These are phyloP conservation scores for Boletus sp. DNA, from an alignment of 768 basidiomycete genomes.

Conservation along the genomic window DNA sequence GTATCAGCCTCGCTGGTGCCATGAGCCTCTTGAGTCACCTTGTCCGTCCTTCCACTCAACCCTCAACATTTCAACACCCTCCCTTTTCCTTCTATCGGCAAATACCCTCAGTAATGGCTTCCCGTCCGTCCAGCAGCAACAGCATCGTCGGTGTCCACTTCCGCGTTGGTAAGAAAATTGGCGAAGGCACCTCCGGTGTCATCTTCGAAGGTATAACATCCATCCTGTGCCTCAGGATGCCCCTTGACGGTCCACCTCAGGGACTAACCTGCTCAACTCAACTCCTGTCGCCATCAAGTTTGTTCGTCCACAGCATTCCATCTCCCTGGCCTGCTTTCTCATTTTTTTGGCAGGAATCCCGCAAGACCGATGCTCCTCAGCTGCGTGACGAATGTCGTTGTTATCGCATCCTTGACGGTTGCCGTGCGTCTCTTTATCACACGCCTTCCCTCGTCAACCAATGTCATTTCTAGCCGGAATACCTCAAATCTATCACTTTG, in stretches of 20 bases:
- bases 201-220: slow-evolving; percentile 73
- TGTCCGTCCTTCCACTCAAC: neutral
- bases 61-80: no score
- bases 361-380: slow-evolving; percentile 96
- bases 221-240: neutral
- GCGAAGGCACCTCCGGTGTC: slow-evolving; percentile 98
- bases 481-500: slow-evolving; percentile 99
- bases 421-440: slow-evolving; percentile 57
- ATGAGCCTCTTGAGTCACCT: slow-evolving; percentile 1
- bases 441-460: slow-evolving; percentile 9
- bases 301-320: slow-evolving; percentile 53
- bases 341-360: slow-evolving; percentile 60
- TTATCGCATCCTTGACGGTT: slow-evolving; percentile 87
- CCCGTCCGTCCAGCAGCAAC: slow-evolving; percentile 56
- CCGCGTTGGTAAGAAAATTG: slow-evolving; percentile 98
- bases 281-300: slow-evolving; percentile 99
- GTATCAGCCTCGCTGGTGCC: slow-evolving; percentile 27
- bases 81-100: slow-evolving; percentile 12
- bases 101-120: slow-evolving; percentile 45
- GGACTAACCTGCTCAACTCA: slow-evolving; percentile 96
- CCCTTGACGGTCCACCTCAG: slow-evolving; percentile 41
- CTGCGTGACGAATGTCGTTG: slow-evolving; percentile 98
- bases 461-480: slow-evolving; percentile 73
- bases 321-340: slow-evolving; percentile 1
- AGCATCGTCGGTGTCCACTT: slow-evolving; percentile 96